Percentiles rank a stretch among this genome's conserved stretches.
These are phyloP conservation scores for Hura crepitans DNA, from an alignment of 441 rosid genomes.

Conservation along the genomic window DNA sequence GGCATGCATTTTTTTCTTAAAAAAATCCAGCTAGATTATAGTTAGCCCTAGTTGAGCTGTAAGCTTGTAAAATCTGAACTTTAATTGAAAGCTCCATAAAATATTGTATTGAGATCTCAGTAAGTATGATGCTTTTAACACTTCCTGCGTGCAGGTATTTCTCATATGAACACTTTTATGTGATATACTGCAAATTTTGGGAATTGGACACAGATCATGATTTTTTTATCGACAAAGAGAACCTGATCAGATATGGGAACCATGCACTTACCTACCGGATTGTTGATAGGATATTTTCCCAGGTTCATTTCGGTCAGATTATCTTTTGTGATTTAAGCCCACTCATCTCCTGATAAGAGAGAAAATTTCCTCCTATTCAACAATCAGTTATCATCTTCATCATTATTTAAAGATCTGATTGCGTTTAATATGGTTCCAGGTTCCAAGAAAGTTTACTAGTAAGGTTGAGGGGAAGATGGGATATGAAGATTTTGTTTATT, in stretches of 20 bases:
- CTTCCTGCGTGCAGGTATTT: constrained; percentile 54
- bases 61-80: constrained; percentile 6
- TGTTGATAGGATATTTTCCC: constrained; percentile 95
- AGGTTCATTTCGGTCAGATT: constrained; percentile 49
- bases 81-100: not conserved
- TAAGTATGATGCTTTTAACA: not conserved
- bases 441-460: constrained; percentile 86
- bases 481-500: constrained; percentile 97
- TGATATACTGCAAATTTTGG: constrained; percentile 99
- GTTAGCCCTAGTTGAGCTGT: not conserved
- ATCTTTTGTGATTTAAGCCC: constrained; percentile 3
- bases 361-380: constrained; percentile 15
- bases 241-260: constrained; percentile 95
- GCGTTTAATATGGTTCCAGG: constrained; percentile 40
- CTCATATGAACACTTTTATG: constrained; percentile 97
- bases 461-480: constrained; percentile 95
- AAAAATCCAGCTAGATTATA: not conserved
- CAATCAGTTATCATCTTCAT: constrained; percentile 2
- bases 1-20: not conserved
- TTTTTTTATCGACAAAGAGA: constrained; percentile 94
- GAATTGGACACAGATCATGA: constrained; percentile 97
- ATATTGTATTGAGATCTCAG: not conserved
- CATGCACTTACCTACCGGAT: constrained; percentile 97
- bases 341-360: constrained; percentile 8
- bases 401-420: constrained; percentile 1